Evolutionary conservation across 148 eudicot species (phyloP), one percentile per base, ranked within the genome.

Genomic region (Nepenthes mirabilis): DNA sequence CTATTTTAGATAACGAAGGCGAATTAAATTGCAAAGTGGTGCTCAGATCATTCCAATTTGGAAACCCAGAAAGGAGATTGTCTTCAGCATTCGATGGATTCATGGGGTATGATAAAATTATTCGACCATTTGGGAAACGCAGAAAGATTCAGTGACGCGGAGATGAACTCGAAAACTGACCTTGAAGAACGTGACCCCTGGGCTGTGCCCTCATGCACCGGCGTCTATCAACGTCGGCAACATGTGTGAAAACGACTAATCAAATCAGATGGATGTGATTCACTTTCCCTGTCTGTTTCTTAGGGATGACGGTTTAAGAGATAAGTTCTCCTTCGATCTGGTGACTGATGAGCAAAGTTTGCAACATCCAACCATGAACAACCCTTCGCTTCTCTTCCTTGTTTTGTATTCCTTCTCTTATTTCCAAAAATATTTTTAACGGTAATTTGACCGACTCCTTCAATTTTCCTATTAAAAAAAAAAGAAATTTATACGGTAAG

Each of bases 11-110:
- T 33, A 64, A 58, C 14, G 69, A 65, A 34, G 59, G 65, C 9
- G 79, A 52, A 52, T 63, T 74, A 62, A 85, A 80, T 65, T 82
- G 81, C 49, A 80, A 83, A 67, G 66, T 66, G 9, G 74, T 59
- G 69, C 72, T 75, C 57, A 72, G 67, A 58, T 61, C 62, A 52
- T 54, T 70, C 6, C 64, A 59, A 68, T 37, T 63, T 36, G 47
- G 45, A 68, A 71, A 69, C 79, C 79, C 77, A 68, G 72, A 72
- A 56, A 64, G 62, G 52, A 58, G 73, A 54, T 63, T 34, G 33
- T n/a, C 34, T 48, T 61, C 69, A 2, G 57, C 36, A 69, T 68
- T 55, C 3, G 69, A 43, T 14, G 68, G 47, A 64, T 69, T 62
- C 81, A 76, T 82, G 32, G 47, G 32, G 33, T 23, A 33, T 7